Evolutionary conservation across 2,329 filamentous ascomycete genomes (phyloP).

Genomic region (Scedosporium minutisporum): DNA sequence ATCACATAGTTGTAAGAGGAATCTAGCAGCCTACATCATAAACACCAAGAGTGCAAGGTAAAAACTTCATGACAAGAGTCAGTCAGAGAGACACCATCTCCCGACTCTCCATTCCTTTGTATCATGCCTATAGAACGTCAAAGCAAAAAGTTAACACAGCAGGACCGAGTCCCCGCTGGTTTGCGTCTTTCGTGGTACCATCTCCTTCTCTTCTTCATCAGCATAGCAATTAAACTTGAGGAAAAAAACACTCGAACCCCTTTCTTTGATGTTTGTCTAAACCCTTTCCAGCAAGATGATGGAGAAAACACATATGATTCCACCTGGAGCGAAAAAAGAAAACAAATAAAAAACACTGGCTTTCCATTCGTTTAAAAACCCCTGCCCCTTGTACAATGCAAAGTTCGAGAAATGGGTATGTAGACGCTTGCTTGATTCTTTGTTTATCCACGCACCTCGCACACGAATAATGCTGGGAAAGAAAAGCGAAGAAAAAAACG

Average conservation of each 20-base stretch:
- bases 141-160: too few relatives aligned
- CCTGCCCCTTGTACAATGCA: background rate
- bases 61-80: too few relatives aligned
- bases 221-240: background rate
- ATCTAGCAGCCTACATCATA: too few relatives aligned
- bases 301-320: background rate
- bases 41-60: too few relatives aligned
- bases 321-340: background rate
- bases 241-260: background rate
- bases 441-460: background rate
- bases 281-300: background rate
- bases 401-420: background rate
- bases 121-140: too few relatives aligned
- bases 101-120: too few relatives aligned
- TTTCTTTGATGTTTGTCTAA: conserved; percentile 1
- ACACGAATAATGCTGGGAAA: background rate
- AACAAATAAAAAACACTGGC: background rate
- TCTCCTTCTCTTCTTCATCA: background rate
- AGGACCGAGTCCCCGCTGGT: too few relatives aligned
- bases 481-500: background rate
- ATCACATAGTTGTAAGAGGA: too few relatives aligned
- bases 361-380: background rate
- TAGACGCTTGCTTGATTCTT: background rate
- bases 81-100: too few relatives aligned
- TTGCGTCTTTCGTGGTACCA: too few relatives aligned